phyloP scores from a whole-genome alignment of 2,329 filamentous ascomycete species.

The Rutstroemia sp. region DNA sequence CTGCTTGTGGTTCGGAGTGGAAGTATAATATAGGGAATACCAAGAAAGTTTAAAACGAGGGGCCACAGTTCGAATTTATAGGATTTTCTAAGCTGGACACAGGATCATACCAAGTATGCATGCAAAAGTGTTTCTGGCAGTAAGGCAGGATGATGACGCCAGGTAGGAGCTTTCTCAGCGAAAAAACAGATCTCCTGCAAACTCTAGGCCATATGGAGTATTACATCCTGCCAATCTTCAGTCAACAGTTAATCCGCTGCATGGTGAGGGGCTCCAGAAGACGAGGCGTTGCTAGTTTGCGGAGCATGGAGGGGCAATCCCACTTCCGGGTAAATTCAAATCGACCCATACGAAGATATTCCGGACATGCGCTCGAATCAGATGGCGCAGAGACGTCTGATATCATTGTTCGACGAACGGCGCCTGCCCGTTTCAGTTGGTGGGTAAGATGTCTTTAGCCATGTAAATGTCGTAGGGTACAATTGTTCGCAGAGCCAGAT shows the following conservation, averaged over 20 bases:
- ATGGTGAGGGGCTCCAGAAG: conserved; percentile 3
- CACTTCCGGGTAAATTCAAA: conserved; percentile 14
- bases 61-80: too few relatives aligned
- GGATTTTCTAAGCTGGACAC: neutral
- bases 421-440: too few relatives aligned
- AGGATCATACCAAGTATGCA: neutral
- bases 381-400: neutral
- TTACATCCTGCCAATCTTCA: neutral
- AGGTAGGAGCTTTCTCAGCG: neutral
- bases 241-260: conserved; percentile 1
- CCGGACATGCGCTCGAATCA: conserved; percentile 20
- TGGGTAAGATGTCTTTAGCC: too few relatives aligned
- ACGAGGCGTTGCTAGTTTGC: neutral
- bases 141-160: conserved; percentile 3
- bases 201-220: conserved; percentile 2
- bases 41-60: neutral
- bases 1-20: neutral
- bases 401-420: too few relatives aligned
- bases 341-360: neutral
- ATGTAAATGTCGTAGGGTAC: too few relatives aligned
- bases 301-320: conserved; percentile 8
- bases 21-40: neutral
- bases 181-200: neutral
- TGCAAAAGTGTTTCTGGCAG: too few relatives aligned
- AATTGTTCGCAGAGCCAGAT: too few relatives aligned